These are phyloP conservation scores for Capsicum chinense DNA, from an alignment of 257 asterid genomes.

Conservation along the genomic window DNA sequence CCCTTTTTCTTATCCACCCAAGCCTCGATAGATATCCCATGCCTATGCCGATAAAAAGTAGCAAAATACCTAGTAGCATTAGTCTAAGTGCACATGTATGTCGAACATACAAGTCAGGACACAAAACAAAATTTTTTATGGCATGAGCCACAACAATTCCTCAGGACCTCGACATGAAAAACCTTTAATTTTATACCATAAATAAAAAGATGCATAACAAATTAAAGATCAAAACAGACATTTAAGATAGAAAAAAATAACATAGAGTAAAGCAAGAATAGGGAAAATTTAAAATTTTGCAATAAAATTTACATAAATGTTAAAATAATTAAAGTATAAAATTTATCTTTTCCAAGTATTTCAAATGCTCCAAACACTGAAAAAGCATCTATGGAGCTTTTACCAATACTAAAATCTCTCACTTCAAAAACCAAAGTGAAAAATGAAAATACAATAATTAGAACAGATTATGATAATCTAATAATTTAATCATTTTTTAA, in stretches of 20 bases:
- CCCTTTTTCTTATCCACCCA: too few species aligned
- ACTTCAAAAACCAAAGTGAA: neutral
- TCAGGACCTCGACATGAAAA: too few species aligned
- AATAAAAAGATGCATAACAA: neutral
- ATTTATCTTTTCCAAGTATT: conserved; percentile 8
- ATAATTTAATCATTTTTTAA: too few species aligned
- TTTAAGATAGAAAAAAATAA: neutral
- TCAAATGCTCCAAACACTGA: neutral
- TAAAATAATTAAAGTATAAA: neutral
- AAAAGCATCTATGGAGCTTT: neutral
- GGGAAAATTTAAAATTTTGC: too few species aligned
- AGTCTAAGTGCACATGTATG: too few species aligned
- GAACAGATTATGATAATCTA: neutral
- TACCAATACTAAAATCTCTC: neutral
- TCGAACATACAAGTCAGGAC: too few species aligned
- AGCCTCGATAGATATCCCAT: too few species aligned
- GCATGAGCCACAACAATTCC: too few species aligned
- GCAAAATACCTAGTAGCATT: too few species aligned
- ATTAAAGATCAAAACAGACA: neutral
- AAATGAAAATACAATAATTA: neutral
- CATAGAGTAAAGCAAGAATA: neutral
- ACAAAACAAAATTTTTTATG: too few species aligned
- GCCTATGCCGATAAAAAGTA: too few species aligned
- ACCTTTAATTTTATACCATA: too few species aligned
- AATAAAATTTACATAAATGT: neutral